phyloP scores from a whole-genome alignment of 208 protist species.

The Lotmaria passim region DNA sequence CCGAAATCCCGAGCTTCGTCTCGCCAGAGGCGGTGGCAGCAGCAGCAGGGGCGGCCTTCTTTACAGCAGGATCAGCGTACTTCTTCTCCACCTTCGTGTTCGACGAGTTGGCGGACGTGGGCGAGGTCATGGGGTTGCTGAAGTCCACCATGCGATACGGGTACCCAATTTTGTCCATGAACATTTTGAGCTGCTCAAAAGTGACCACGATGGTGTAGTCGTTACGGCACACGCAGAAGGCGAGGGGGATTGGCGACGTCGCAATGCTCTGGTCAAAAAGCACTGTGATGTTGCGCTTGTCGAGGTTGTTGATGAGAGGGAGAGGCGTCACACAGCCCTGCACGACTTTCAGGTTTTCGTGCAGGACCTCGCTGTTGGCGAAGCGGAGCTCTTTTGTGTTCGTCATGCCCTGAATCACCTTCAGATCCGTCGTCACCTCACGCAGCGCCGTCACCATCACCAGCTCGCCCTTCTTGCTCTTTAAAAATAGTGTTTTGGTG shows the following conservation, averaged over 20 bases:
- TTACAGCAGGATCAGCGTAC: conserved; percentile 26
- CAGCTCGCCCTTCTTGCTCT: conserved; percentile 90
- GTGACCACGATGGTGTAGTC: conserved; percentile 79
- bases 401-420: conserved; percentile 70
- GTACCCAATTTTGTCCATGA: conserved; percentile 71
- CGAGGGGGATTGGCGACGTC: conserved; percentile 46
- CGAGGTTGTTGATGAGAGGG: conserved; percentile 80
- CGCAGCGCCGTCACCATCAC: conserved; percentile 77
- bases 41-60: conserved; percentile 31
- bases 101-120: conserved; percentile 26
- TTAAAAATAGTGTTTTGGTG: conserved; percentile 92
- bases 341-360: conserved; percentile 72
- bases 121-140: conserved; percentile 21
- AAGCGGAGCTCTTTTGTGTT: conserved; percentile 86
- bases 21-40: conserved; percentile 34
- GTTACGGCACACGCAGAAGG: conserved; percentile 87
- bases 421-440: conserved; percentile 79
- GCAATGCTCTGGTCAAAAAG: conserved; percentile 74
- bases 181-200: conserved; percentile 60
- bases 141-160: conserved; percentile 78
- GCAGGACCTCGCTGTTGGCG: conserved; percentile 66
- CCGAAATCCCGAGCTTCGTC: conserved; percentile 90
- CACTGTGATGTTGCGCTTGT: conserved; percentile 70
- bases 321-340: conserved; percentile 85
- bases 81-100: conserved; percentile 36